phyloP scores from a whole-genome alignment of 768 basidiomycete genomes.

The Xerocomellus chrysenteron region DNA sequence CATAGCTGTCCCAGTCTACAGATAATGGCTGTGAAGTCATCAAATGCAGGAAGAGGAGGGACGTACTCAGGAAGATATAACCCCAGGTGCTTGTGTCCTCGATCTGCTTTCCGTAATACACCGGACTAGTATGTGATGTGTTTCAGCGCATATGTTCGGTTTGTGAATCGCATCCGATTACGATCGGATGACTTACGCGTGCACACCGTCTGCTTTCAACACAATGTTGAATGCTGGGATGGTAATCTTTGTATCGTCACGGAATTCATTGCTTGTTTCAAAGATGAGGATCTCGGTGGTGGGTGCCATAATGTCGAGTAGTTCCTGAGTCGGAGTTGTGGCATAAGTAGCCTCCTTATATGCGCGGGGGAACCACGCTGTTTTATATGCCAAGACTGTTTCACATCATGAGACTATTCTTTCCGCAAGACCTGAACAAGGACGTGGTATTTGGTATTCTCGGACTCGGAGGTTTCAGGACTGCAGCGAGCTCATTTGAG shows the following conservation, averaged over 20 bases:
- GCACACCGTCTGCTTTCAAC: conserved; percentile 9
- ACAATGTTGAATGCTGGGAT: conserved; percentile 7
- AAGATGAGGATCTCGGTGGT: conserved; percentile 27
- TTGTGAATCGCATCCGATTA: background rate
- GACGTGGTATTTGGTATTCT: no score
- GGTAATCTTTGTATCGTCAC: conserved; percentile 1
- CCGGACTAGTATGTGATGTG: conserved; percentile 10
- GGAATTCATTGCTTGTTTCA: conserved; percentile 9
- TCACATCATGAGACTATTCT: background rate
- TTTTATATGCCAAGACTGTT: background rate
- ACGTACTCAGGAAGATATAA: conserved; percentile 20
- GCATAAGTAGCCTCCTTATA: background rate
- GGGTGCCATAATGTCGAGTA: conserved; percentile 5
- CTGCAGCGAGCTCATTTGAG: no score
- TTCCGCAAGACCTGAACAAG: no score
- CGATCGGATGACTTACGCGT: conserved; percentile 10
- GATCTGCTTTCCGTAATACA: conserved; percentile 21
- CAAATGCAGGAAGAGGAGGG: background rate
- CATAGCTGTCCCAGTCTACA: conserved; percentile 28
- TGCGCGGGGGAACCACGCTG: background rate
- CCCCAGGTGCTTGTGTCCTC: conserved; percentile 11
- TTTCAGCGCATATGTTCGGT: background rate
- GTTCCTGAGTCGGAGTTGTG: background rate
- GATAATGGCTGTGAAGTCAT: background rate
- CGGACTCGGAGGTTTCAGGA: no score